phyloP scores from a whole-genome alignment of 192 early-diverging fungal species.

The Haplosporangium gracile region DNA sequence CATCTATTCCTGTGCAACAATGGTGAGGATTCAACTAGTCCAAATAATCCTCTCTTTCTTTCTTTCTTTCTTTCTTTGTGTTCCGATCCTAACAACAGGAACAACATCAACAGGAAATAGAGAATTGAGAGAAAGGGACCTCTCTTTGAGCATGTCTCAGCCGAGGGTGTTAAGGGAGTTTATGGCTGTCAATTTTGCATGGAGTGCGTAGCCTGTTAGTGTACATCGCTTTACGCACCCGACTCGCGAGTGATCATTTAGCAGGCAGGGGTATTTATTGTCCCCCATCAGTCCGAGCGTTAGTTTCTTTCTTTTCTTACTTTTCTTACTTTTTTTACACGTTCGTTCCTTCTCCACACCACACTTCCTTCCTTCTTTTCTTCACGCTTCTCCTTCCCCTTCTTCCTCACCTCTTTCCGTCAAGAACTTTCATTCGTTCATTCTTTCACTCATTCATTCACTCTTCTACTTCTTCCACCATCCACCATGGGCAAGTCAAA shows the following conservation, averaged over 20 bases:
- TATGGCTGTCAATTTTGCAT: neutral
- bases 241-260: neutral
- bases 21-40: neutral
- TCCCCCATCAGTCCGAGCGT: neutral
- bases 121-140: too few relatives aligned
- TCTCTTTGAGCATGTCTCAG: neutral
- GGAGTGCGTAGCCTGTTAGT: conserved; percentile 13
- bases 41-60: neutral
- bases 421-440: neutral
- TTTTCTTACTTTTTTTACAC: neutral
- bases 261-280: too few relatives aligned
- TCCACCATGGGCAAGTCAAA: conserved; percentile 1
- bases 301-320: neutral
- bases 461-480: neutral
- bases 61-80: neutral
- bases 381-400: neutral
- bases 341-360: neutral
- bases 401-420: neutral
- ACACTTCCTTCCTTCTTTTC: neutral
- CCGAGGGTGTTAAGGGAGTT: neutral
- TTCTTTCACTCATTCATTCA: neutral
- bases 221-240: neutral
- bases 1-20: neutral
- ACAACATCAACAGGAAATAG: neutral
- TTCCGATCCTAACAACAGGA: neutral